Evolutionary conservation across 139 green algal species (phyloP), one percentile per base, ranked within the genome.

Genomic region (Chlorella sp.): DNA sequence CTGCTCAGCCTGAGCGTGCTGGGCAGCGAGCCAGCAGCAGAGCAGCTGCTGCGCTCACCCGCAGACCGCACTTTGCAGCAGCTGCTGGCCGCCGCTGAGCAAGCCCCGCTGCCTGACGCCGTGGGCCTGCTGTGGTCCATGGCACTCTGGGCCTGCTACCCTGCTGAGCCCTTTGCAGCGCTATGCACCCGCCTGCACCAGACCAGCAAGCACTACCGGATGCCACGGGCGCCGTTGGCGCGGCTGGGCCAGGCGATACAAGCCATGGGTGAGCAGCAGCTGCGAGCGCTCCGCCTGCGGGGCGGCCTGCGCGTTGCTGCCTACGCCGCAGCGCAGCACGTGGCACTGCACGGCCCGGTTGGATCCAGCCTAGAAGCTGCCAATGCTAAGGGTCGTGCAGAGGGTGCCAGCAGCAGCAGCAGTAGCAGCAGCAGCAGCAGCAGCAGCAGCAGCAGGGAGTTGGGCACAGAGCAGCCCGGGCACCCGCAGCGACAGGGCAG

Each of bases 91-190:
- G 78, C 78, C 0, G 63, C 44, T 0, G 4, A 62, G 62, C 28
- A 20, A 0, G 78, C 44, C 2, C 57, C 17, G 9, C 41, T 83
- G 63, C 62, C 78, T 18, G 65, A n/a, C 1, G 39, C 47, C 2
- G 78, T 83, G 39, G 39, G 36, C 38, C 78, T 83, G 63, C 63
- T 74, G 26, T 83, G 63, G 78, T 65, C 78, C 20, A 83, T 83
- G 78, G 63, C 78, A 6, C 23, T 20, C 39, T 83, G 78, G 63
- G 28, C 39, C 39, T 65, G 41, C 78, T 83, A 36, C 63, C 62
- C 62, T 11, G 26, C 28, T 0, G 55, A 44, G 1, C 28, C 41
- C 1, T 74, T 75, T 20, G 30, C 69, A 4, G 30, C 16, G 2
- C 39, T 83, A 28, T 65, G 39, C 1, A 18, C 28, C 0, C 78